Percentiles rank a stretch among this genome's conserved stretches.
Evolutionary conservation across 495 filamentous ascomycete genomes (phyloP).

Genomic region (Neurospora sp.): DNA sequence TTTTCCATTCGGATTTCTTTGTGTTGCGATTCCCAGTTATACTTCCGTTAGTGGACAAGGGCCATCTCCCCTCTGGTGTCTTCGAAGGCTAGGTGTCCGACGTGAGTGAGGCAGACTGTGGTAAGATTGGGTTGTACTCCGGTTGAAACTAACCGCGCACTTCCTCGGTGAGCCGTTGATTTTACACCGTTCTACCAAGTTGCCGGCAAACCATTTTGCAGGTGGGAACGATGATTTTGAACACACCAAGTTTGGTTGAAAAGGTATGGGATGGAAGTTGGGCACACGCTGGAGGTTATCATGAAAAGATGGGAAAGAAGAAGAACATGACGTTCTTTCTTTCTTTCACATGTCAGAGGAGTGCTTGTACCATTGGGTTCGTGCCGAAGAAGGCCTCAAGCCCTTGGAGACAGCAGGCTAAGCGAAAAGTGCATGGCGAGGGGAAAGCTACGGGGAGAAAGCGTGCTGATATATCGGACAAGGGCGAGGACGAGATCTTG

Average conservation of each 20-base stretch:
- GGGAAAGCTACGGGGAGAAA: background rate
- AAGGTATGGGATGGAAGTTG: background rate
- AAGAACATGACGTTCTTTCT: background rate
- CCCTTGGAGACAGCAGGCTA: background rate
- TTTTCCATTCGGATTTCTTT: background rate
- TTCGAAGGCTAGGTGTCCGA: background rate
- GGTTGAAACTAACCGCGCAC: background rate
- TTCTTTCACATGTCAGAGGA: background rate
- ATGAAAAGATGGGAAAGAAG: background rate
- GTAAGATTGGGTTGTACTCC: background rate
- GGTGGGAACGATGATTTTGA: background rate
- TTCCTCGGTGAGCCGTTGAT: background rate
- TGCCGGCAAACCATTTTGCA: background rate
- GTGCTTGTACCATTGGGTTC: background rate
- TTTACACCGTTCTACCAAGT: background rate
- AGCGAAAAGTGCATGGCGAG: background rate
- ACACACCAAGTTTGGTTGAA: background rate
- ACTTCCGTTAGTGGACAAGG: background rate
- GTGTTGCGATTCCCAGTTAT: background rate
- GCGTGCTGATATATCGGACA: background rate
- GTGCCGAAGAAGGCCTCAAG: background rate
- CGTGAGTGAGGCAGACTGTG: background rate
- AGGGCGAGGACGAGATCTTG: background rate
- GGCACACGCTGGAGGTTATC: background rate
- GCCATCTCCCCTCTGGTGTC: background rate